Evolutionary conservation across 306 rosid species (phyloP).

Genomic region (Senna siamea): DNA sequence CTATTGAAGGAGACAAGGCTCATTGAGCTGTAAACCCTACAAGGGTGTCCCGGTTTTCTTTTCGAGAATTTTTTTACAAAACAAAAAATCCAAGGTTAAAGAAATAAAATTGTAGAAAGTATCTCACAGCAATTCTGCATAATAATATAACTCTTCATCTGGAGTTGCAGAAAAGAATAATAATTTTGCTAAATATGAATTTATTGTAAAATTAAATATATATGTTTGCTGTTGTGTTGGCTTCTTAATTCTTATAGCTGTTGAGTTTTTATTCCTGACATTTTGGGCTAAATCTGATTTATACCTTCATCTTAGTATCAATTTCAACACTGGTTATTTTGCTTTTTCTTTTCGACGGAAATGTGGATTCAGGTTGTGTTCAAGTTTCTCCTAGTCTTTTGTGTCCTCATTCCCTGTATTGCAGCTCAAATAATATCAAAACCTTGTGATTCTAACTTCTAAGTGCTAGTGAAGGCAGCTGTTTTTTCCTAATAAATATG

Average conservation of each 20-base stretch:
- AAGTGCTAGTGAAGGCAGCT: not conserved
- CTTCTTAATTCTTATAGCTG: not conserved
- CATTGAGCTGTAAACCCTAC: constrained; percentile 10
- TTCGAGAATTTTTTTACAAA: not conserved
- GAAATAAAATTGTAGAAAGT: not conserved
- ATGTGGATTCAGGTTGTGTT: not conserved
- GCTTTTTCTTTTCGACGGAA: not conserved
- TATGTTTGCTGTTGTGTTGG: not conserved
- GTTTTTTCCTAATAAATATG: not conserved
- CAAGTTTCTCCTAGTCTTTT: not conserved
- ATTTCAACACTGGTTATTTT: not conserved
- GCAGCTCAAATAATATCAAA: not conserved
- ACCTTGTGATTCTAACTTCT: not conserved
- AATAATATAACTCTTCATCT: not conserved
- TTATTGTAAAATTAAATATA: not conserved
- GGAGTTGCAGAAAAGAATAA: not conserved
- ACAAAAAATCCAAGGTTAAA: not conserved
- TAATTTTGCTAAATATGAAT: not conserved
- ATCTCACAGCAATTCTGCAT: not conserved
- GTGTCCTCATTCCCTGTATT: not conserved
- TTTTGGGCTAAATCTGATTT: not conserved
- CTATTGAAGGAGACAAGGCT: too few species aligned
- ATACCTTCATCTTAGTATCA: not conserved
- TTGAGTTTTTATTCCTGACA: not conserved
- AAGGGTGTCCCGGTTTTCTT: not conserved